phyloP scores from a whole-genome alignment of 2,329 filamentous ascomycete species.

The Xylaria sp. region DNA sequence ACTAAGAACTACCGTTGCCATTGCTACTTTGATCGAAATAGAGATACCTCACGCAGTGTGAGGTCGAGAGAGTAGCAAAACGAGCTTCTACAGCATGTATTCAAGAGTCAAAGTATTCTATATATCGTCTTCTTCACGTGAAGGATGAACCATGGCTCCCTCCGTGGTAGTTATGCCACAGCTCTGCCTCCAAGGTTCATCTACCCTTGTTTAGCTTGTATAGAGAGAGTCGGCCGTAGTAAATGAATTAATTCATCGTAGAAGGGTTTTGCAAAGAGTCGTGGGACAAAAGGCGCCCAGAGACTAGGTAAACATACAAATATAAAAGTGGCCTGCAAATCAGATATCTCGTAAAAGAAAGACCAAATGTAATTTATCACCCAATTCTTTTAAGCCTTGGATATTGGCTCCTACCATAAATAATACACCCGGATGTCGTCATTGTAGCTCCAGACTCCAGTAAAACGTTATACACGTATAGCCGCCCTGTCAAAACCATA shows the following conservation, averaged over 20 bases:
- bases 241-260: not conserved
- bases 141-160: too few species aligned
- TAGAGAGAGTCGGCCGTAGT: not conserved
- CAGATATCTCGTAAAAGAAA: slow-evolving; percentile 5
- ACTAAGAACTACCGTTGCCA: too few species aligned
- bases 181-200: too few species aligned
- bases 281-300: not conserved
- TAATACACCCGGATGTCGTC: slow-evolving; percentile 30
- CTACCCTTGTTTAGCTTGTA: not conserved
- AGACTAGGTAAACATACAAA: not conserved
- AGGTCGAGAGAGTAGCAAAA: too few species aligned
- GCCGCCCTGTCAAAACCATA: slow-evolving; percentile 11
- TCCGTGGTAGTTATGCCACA: not conserved
- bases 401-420: slow-evolving; percentile 20
- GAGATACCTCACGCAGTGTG: too few species aligned
- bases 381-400: slow-evolving; percentile 15
- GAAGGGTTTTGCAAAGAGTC: not conserved
- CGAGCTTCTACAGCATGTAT: too few species aligned
- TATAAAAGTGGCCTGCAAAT: not conserved
- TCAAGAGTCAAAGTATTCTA: too few species aligned
- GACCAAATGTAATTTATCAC: slow-evolving; percentile 25
- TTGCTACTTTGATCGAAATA: too few species aligned
- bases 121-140: too few species aligned
- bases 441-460: slow-evolving; percentile 30
- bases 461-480: slow-evolving; percentile 24